A percentile compares a stretch with the other conserved stretches of the same genome.
These are phyloP conservation scores for Aleurites moluccanus DNA, from an alignment of 441 rosid species.

Conservation along the genomic window DNA sequence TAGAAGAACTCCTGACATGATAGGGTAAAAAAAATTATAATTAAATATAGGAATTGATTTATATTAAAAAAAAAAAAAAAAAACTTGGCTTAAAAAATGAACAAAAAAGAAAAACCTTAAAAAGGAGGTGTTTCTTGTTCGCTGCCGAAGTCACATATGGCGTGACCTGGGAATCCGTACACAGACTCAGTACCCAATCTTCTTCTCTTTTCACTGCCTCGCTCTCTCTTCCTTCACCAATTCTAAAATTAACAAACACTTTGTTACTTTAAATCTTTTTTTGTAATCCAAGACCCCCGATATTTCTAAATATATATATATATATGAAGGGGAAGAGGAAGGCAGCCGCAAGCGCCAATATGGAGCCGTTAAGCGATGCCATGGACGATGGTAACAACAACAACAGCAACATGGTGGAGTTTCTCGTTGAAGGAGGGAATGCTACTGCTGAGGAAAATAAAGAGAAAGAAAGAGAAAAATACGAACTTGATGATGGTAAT, in stretches of 20 bases:
- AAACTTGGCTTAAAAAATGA: no score
- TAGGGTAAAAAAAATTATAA: no score
- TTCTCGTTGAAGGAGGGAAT: conserved; percentile 21
- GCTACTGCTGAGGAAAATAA: conserved; percentile 26
- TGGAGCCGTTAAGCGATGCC: conserved; percentile 1
- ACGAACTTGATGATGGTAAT: conserved; percentile 25
- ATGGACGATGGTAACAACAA: conserved; percentile 27
- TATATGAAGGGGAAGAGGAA: conserved; percentile 33
- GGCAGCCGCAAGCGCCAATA: conserved; percentile 14
- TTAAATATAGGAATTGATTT: no score
- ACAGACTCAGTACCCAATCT: no score
- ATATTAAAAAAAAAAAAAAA: no score
- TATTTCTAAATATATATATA: no score
- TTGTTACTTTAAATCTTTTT: neutral
- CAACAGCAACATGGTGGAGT: conserved; percentile 12
- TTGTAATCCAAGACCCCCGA: neutral
- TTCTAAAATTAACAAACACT: neutral
- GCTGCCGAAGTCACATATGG: no score
- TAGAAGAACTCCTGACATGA: no score
- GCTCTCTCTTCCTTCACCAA: neutral
- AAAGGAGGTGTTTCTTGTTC: no score
- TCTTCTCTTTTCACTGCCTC: no score
- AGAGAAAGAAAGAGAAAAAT: conserved; percentile 25
- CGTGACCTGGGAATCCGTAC: no score
- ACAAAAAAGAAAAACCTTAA: no score